Base-by-base conservation (phyloP, 805 yeast genomes). In the Starmerella kuoi region DNA sequence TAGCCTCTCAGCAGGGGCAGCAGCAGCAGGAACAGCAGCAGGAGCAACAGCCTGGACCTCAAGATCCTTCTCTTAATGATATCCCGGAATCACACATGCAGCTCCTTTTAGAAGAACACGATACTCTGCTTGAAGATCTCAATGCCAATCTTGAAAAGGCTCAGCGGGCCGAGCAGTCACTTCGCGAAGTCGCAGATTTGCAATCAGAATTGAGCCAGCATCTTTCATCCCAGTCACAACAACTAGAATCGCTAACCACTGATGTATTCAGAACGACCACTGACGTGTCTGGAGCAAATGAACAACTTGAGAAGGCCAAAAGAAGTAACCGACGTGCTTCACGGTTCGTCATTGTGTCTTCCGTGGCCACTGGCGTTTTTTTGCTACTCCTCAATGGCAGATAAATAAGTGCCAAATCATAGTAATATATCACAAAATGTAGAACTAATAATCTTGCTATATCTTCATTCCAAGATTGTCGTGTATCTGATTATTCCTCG, bases 151-250 rank as follows among this genome's bases (percentile, higher is more conserved):
- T 62, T 17, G 59, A 56, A 33, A 60, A 63, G 44, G 66, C 65
- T 3, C 53, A 56, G 32, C 53, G 52, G 30, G 68, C 67, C 2
- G 69, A 64, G 47, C 55, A 54, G 49, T 60, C 67, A 22, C 55
- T 65, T 50, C 52, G 54, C 18, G 95, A 84, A 55, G 78, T 87
- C 33, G 71, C 86, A 1, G 73, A 77, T 41, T 60, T 87, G 47
- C 88, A 86, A 55, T 67, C 77, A 20, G 91, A 83, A 55, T 65
- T 86, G 41, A 70, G 83, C 11, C 66, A 77, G 41, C 94, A 87
- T 56, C 65, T 86, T 37, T 73, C 74, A 20, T 59, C 73, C 1
- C 96, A 86, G 60, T 74, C 79, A 5, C 79, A 79, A 40, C 77
- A 73, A 56, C 79, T 86, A 14, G 67, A 72, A 38, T 64, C 67